Evolutionary conservation across 257 asterid species (phyloP).

Genomic region (Solanum arcanum): DNA sequence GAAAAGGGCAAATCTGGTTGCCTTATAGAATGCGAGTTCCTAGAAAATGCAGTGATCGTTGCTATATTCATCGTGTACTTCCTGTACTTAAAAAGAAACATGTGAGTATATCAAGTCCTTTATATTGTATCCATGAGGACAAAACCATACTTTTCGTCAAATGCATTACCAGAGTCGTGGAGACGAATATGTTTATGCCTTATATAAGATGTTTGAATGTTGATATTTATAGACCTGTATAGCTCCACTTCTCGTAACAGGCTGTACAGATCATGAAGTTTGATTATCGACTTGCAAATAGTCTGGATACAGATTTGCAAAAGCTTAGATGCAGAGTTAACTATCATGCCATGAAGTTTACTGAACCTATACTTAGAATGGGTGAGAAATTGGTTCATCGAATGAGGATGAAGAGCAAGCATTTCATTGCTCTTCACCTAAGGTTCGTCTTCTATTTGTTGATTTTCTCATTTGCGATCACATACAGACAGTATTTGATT

Average conservation of each 20-base stretch:
- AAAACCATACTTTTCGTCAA: not conserved
- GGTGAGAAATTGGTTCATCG: constrained; percentile 67
- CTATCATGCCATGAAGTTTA: constrained; percentile 87
- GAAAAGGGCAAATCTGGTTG: constrained; percentile 60
- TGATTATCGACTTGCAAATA: constrained; percentile 89
- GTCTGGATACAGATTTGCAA: constrained; percentile 63
- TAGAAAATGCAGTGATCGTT: constrained; percentile 79
- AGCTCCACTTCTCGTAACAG: constrained; percentile 33
- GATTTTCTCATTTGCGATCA: not conserved
- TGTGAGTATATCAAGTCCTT: constrained; percentile 32
- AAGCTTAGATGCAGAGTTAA: constrained; percentile 95
- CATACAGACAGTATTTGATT: not conserved
- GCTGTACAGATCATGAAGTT: constrained; percentile 87
- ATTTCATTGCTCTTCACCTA: constrained; percentile 82
- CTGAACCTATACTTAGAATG: constrained; percentile 60
- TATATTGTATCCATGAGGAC: not conserved
- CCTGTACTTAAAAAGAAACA: constrained; percentile 71
- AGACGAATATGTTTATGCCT: not conserved
- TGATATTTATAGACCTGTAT: not conserved
- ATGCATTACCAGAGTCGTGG: not conserved
- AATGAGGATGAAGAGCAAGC: constrained; percentile 74
- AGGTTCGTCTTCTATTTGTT: constrained; percentile 29
- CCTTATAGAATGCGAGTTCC: constrained; percentile 90
- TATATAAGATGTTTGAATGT: not conserved
- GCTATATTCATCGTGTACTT: constrained; percentile 59